Base-by-base conservation (phyloP, 2,329 filamentous ascomycete genomes). In the Scorias spongiosa region DNA sequence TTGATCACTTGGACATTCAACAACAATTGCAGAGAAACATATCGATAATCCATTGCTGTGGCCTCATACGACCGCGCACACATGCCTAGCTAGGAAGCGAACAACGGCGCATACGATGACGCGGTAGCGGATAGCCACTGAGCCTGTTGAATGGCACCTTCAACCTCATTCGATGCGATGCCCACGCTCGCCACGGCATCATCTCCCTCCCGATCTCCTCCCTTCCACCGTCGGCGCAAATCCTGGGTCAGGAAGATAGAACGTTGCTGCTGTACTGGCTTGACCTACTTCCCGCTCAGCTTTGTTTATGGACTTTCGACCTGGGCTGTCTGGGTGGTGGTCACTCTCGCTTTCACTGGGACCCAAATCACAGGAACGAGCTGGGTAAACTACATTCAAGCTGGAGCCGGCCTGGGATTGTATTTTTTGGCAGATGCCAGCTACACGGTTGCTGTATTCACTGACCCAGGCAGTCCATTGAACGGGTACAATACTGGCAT, bases 381-480 rank as follows among this genome's bases (percentile, higher is more conserved):
- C 9, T 44, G 39, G 10, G 41, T 44, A 28, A 40, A 39, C 15
- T 60, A 53, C 34, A 10, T 54, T n/a, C 52, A 53, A 39, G 57
- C 83, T 9, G 58, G 73, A 36, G 59, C 84, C 43, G 86, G 81
- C 40, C 61, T 89, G 49, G 46, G 74, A 29, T 72, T 96, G 48
- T 96, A 88, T 59, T 52, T 76, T 44, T 69, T 94, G 56, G 77
- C 93, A 49, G 89, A 91, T 63, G 83, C 81, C 73, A 89, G 76
- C 55, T 98, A 98, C 66, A 91, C 85, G 1, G 80, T 81, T 39
- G 91, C 91, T 56, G 89, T 96, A 49, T 95, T 96, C 66, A 94
- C 86, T 18, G 77, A 82, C 50, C 89, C 91, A 5, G 91, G 91
- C 39, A 79, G 76, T 39, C 77, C 78, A 9, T 57, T 75, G 39